Evolutionary conservation across 2,329 filamentous ascomycete genomes (phyloP), one percentile per base, ranked within the genome.

Genomic region (Ilyonectria destructans): DNA sequence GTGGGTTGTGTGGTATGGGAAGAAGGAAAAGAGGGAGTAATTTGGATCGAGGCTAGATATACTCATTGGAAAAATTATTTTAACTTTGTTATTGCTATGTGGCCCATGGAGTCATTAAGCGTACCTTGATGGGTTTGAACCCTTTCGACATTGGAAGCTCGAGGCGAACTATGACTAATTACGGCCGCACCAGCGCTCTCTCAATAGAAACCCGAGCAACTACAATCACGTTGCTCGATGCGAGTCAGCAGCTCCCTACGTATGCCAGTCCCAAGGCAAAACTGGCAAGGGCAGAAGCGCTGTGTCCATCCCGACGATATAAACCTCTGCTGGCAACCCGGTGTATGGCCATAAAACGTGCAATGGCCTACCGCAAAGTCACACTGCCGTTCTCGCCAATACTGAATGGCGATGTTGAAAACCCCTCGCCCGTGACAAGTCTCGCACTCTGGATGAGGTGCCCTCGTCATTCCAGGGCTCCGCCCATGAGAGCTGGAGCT

Each of bases 1-100:
- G 40, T 12, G 59, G 17, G 59, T n/a, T 56, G 12, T 26, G 26
- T 9, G 19, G 5, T 23, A 45, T 58, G n/a, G 29, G 56, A 58
- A 35, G n/a, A 49, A 35, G 43, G 26, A 45, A 58, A 58, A 13
- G 6, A 49, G 23, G 17, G 13, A 7, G 12, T 2, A 19, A 26
- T 17, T 58, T 2, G 7, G 19, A 35, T 37, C 15, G 12, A 4
- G 43, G 43, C 10, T 13, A 35, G 9, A 49, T 37, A 13, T 23
- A 23, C 40, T 15, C 40, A 12, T 43, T 43, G 26, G 23, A 23
- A 23, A 23, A 23, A 23, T 4, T 3, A 3, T 4, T 23, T 23
- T 23, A 58, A 35, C 21, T 2, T 46, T 58, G 1, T 33, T 6
- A 49, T 48, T 26, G 17, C 43, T n/a, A 15, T 35, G 10, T 46